Evolutionary conservation across 371 early-diverging fungal species (phyloP).

Genomic region (Mucor sp.): DNA sequence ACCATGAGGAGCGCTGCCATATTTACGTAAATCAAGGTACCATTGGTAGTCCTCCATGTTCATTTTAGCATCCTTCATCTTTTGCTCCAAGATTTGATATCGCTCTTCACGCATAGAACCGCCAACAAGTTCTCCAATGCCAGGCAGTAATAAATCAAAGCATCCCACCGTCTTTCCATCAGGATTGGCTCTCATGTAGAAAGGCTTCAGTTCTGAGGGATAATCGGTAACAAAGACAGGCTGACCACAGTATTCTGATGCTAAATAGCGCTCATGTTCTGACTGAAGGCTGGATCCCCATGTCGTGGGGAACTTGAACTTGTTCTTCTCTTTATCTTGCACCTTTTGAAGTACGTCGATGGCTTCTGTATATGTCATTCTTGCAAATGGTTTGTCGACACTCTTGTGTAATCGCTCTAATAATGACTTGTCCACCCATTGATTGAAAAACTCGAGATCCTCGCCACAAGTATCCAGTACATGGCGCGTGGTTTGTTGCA

Average conservation of each 20-base stretch:
- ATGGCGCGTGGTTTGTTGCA: slow-evolving; percentile 51
- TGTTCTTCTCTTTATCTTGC: slow-evolving; percentile 28
- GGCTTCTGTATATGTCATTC: slow-evolving; percentile 86
- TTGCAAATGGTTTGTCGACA: slow-evolving; percentile 58
- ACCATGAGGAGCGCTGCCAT: slow-evolving; percentile 86
- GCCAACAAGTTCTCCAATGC: slow-evolving; percentile 88
- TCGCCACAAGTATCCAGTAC: slow-evolving; percentile 53
- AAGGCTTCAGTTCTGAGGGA: slow-evolving; percentile 82
- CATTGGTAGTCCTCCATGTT: slow-evolving; percentile 75
- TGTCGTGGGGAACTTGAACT: slow-evolving; percentile 66
- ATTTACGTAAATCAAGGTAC: slow-evolving; percentile 88
- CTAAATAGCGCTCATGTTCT: slow-evolving; percentile 89
- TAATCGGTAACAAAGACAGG: slow-evolving; percentile 95
- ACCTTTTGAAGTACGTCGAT: slow-evolving; percentile 66
- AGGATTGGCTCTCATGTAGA: slow-evolving; percentile 86
- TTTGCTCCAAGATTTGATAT: slow-evolving; percentile 52
- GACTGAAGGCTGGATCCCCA: slow-evolving; percentile 84
- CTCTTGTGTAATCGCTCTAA: slow-evolving; percentile 40
- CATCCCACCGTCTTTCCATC: slow-evolving; percentile 76
- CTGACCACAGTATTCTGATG: slow-evolving; percentile 61
- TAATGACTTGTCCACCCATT: slow-evolving; percentile 52
- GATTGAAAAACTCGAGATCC: slow-evolving; percentile 59
- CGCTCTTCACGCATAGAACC: slow-evolving; percentile 89
- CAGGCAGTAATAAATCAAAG: slow-evolving; percentile 88
- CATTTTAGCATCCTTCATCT: slow-evolving; percentile 62